phyloP scores from a whole-genome alignment of 2,329 filamentous ascomycete species.

The Nemania sp. region DNA sequence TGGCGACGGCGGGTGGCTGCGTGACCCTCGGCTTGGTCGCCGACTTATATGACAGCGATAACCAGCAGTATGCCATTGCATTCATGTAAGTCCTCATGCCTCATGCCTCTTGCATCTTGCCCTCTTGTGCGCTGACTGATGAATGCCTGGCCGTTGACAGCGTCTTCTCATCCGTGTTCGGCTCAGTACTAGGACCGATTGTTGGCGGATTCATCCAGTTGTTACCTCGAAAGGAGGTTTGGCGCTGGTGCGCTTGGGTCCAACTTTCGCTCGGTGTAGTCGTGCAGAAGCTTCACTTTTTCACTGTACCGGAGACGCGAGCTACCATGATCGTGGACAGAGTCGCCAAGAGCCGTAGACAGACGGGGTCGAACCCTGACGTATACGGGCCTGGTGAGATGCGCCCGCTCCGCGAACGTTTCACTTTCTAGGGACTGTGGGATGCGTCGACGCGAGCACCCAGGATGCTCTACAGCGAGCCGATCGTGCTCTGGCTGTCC shows the following conservation, averaged over 20 bases:
- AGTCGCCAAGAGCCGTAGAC: conserved; percentile 75
- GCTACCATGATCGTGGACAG: conserved; percentile 77
- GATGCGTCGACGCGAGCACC: conserved; percentile 65
- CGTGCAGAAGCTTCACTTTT: conserved; percentile 68
- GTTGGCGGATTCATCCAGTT: conserved; percentile 77
- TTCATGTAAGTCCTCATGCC: conserved; percentile 53
- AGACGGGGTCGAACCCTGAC: conserved; percentile 62
- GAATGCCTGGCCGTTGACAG: conserved; percentile 9
- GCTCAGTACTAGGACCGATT: conserved; percentile 76
- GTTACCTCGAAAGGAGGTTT: conserved; percentile 55
- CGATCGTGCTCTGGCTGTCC: conserved; percentile 65
- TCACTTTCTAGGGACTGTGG: conserved; percentile 47
- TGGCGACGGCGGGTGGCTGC: conserved; percentile 73
- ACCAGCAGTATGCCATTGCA: conserved; percentile 75
- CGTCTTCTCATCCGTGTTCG: conserved; percentile 79
- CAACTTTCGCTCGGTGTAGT: conserved; percentile 77
- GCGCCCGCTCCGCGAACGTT: conserved; percentile 45
- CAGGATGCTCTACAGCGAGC: conserved; percentile 67
- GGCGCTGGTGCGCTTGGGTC: conserved; percentile 78
- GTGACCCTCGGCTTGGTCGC: conserved; percentile 77
- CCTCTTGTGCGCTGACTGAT: not conserved
- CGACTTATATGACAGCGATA: conserved; percentile 72
- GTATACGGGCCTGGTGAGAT: conserved; percentile 77
- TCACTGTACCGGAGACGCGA: conserved; percentile 78
- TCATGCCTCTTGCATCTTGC: too few species aligned